Evolutionary conservation across 352 stramenopile genomes (phyloP), one percentile per base, ranked within the genome.

Genomic region (Phytophthora lateralis): DNA sequence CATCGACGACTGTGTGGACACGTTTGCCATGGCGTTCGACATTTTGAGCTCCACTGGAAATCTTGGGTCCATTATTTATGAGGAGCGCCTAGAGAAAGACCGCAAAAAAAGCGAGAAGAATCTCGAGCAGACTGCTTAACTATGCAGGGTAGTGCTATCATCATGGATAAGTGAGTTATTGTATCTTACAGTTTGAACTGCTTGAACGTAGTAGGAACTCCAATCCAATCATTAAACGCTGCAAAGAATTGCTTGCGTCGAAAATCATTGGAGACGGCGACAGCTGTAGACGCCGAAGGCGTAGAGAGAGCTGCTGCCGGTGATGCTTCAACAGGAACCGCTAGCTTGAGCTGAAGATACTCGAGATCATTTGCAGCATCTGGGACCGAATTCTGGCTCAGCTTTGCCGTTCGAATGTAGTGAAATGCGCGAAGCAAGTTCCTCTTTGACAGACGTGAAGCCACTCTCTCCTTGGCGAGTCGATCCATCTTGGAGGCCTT

Each of bases 11-110:
- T 89, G 79, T 50, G 72, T 91, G 9, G 75, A 89, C 15, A 77
- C 75, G 11, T 93, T 93, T 52, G 75, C 73, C 1, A 90, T 88
- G 82, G 79, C 78, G 24, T 82, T 74, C 43, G 75, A 86, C 38
- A 84, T 89, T 27, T 62, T 90, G 27, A 59, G 24, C 26, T 77
- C 79, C 45, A 80, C 76, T 11, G 44, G 63, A 11, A 78, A 71
- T 20, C 69, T 91, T 11, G 80, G 65, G 1, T 73, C 75, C 29
- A 83, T 90, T 68, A 71, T 91, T 58, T 91, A 79, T 68, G 78
- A 90, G 55, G 78, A 89, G 8, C 44, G 55, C 21, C 34, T 82
- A 70, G 62, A 81, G 45, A 63, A 71, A 29, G 69, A 76, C 32
- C 75, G 73, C 46, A 76, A 75, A 60, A 72, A 73, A 46, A 62